Conservation (phyloP, 1,284 basidiomycete genomes). For the Naganishia albida region DNA sequence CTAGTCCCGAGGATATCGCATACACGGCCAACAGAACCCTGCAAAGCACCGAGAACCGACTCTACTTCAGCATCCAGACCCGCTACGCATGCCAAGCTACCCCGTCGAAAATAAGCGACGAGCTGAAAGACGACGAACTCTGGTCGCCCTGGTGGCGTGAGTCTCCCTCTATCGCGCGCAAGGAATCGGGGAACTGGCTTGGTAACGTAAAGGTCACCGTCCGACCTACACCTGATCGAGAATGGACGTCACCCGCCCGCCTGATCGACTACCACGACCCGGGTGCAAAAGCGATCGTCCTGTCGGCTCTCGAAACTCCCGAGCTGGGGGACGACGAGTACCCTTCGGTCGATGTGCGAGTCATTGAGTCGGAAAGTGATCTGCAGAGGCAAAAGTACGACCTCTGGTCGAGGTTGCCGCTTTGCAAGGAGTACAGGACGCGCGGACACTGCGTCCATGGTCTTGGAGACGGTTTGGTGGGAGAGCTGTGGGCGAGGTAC, state of each 20-base stretch:
- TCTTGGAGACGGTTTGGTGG: neutral
- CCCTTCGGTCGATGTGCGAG: conserved; percentile 2
- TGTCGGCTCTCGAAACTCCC: conserved; percentile 2
- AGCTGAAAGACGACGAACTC: conserved; percentile 2
- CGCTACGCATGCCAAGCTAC: neutral
- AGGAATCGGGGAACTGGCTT: neutral
- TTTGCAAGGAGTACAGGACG: conserved; percentile 2
- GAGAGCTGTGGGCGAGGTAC: conserved; percentile 14
- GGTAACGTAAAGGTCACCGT: neutral
- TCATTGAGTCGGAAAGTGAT: conserved; percentile 7
- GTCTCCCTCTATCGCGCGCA: neutral
- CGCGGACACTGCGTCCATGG: neutral
- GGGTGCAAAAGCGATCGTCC: conserved; percentile 3
- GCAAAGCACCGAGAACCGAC: neutral
- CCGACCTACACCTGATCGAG: neutral
- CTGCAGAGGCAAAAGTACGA: conserved; percentile 4
- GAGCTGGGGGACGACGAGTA: neutral
- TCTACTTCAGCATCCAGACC: conserved; percentile 3
- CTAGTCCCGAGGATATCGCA: conserved; percentile 11
- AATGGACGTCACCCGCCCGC: neutral
- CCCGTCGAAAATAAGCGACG: neutral
- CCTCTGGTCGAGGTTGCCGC: neutral
- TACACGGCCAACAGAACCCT: conserved; percentile 4
- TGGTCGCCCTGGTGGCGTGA: conserved; percentile 1
- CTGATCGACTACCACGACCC: conserved; percentile 16